Percentiles rank a stretch among this genome's conserved stretches.
Evolutionary conservation across 1,139 yeast genomes (phyloP).

Genomic region (Eremothecium gossypii): DNA sequence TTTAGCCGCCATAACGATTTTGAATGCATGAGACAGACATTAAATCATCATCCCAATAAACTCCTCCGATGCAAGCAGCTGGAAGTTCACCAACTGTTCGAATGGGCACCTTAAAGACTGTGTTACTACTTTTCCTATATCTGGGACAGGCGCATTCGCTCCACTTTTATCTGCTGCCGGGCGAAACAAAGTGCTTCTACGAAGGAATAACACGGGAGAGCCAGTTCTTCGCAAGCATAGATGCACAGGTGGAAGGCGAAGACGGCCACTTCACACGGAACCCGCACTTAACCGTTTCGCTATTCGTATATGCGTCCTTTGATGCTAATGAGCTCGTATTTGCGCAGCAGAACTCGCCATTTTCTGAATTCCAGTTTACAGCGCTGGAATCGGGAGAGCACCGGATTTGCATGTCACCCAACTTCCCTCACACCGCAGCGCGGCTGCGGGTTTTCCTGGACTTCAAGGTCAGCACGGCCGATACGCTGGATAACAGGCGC

Average conservation of each 20-base stretch:
- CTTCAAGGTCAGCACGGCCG: constrained; percentile 40
- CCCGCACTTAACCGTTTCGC: constrained; percentile 32
- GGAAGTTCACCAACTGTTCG: too few relatives aligned
- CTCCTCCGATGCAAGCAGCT: too few relatives aligned
- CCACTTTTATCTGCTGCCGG: constrained; percentile 29
- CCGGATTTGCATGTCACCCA: constrained; percentile 49
- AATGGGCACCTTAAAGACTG: too few relatives aligned
- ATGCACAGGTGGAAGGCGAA: constrained; percentile 30
- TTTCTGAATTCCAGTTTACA: constrained; percentile 53
- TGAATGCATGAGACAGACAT: too few relatives aligned
- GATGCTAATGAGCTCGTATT: constrained; percentile 50
- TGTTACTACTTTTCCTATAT: background rate
- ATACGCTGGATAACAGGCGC: constrained; percentile 39
- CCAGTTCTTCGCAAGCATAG: constrained; percentile 40
- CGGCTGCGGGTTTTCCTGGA: constrained; percentile 40
- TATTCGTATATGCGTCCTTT: constrained; percentile 48
- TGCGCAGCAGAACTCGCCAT: constrained; percentile 41
- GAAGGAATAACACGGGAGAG: constrained; percentile 45
- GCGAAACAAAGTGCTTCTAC: constrained; percentile 39
- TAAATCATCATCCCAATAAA: too few relatives aligned
- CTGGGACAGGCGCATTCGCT: constrained; percentile 12
- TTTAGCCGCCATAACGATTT: too few relatives aligned
- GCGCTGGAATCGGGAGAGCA: constrained; percentile 57
- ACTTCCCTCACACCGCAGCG: constrained; percentile 35
- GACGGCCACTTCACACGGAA: constrained; percentile 31